A percentile compares a stretch with the other conserved stretches of the same genome.
Conservation (phyloP, 2,329 filamentous ascomycete genomes). For the Aspergillus pseudonomiae region DNA sequence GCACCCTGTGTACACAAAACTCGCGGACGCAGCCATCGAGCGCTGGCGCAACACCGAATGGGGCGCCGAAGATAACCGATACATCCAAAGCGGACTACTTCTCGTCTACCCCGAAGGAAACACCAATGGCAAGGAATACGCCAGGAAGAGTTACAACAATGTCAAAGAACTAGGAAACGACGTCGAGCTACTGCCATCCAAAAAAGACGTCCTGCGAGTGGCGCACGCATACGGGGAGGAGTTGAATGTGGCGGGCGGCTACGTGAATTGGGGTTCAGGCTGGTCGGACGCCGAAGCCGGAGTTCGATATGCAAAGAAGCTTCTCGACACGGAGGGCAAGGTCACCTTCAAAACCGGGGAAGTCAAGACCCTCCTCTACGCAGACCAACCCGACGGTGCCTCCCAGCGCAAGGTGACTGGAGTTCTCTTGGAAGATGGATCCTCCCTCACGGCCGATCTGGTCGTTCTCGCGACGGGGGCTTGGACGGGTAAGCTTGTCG, state of each 20-base stretch:
- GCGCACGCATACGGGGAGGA: conserved; percentile 40
- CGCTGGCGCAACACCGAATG: conserved; percentile 60
- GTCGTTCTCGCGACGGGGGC: conserved; percentile 83
- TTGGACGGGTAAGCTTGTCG: conserved; percentile 78
- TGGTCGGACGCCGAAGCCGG: conserved; percentile 49
- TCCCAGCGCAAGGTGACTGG: conserved; percentile 42
- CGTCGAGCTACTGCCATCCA: conserved; percentile 37
- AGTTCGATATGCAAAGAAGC: conserved; percentile 42
- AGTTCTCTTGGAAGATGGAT: conserved; percentile 54
- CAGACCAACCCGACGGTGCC: background rate
- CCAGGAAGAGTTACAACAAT: conserved; percentile 44
- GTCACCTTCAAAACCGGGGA: conserved; percentile 40
- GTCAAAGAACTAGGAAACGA: conserved; percentile 39
- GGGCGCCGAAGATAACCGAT: conserved; percentile 45
- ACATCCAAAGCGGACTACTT: conserved; percentile 48
- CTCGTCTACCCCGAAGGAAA: conserved; percentile 41
- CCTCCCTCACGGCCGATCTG: conserved; percentile 65
- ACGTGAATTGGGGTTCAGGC: conserved; percentile 51
- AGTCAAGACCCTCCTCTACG: conserved; percentile 39
- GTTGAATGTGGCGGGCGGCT: conserved; percentile 43
- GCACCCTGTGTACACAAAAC: conserved; percentile 71
- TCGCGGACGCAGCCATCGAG: conserved; percentile 73
- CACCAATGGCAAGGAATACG: conserved; percentile 37
- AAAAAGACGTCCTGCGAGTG: conserved; percentile 37
- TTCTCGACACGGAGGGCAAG: conserved; percentile 39